Evolutionary conservation across 192 early-diverging fungal genomes (phyloP), one percentile per base, ranked within the genome.

Genomic region (Backusella macrospora): DNA sequence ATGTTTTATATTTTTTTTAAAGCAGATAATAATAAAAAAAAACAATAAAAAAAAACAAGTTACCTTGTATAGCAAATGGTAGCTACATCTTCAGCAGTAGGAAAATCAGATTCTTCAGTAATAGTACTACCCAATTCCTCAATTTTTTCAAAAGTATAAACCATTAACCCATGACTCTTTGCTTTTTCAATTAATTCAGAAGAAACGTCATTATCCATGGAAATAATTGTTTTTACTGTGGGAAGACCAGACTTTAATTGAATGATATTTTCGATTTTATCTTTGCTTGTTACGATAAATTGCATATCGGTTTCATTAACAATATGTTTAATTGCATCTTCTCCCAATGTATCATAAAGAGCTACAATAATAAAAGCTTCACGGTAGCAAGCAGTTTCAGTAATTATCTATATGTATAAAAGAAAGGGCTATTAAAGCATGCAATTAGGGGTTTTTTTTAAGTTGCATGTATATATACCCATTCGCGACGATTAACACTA

Each of bases 301-400:
- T 83, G 71, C 79, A 95, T 86, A 59, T 93, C 91, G 2, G 94
- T 83, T 68, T 97, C 92, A 73, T 90, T 92, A 26, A 96, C 81
- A 52, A 96, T 91, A 73, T 88, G 90, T 73, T 90, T 86, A 62
- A 96, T 82, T 0, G 91, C 86, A 12, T 93, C 87, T 12, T 76
- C 75, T 40, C 94, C 92, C n/a, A 97, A 81, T 6, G 96, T 92
- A 71, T 97, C 96, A 82, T 96, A 97, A 8, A 99, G 80, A 9
- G 97, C 91, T 38, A 97, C 94, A 16, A 88, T 88, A 16, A 90
- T 85, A 43, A 92, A 79, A 37, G 83, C 82, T 74, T 90, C 85
- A 72, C 85, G 84, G 74, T 87, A 89, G 18, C 86, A 82, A 8
- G 89, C 89, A 47, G 86, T 84, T 77, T 95, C 91, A 39, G 82